Conservation (phyloP, 345 rosid species). For the Pistacia atlantica region DNA sequence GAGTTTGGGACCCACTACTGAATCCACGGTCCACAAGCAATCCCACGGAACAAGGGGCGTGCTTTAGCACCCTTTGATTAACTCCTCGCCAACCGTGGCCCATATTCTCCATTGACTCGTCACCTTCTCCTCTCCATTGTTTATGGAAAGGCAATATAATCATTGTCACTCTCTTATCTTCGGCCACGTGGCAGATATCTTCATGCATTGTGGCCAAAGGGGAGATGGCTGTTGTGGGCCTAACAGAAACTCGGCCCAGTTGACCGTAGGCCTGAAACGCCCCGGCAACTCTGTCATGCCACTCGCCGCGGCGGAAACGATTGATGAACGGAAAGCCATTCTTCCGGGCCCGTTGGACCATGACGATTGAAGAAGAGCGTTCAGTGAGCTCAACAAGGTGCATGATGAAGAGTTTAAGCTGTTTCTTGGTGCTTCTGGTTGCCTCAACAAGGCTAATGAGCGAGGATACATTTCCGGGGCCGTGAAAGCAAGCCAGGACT, state of each 20-base stretch:
- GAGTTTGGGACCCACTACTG: constrained; percentile 39
- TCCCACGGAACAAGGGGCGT: constrained; percentile 77
- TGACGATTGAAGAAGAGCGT: constrained; percentile 73
- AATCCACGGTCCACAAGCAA: constrained; percentile 85
- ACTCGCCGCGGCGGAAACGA: constrained; percentile 50
- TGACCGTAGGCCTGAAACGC: constrained; percentile 77
- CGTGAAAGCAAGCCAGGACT: constrained; percentile 70
- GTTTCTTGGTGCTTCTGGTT: constrained; percentile 54
- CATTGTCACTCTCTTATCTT: constrained; percentile 59
- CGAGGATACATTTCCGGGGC: constrained; percentile 63
- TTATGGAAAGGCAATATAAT: constrained; percentile 76
- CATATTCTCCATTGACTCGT: constrained; percentile 45
- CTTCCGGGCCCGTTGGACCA: constrained; percentile 62
- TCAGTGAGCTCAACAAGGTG: constrained; percentile 85
- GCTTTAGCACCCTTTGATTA: constrained; percentile 65
- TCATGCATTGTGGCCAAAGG: constrained; percentile 68
- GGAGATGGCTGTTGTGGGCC: constrained; percentile 68
- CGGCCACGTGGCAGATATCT: constrained; percentile 85
- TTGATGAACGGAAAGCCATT: constrained; percentile 77
- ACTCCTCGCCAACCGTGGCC: constrained; percentile 87
- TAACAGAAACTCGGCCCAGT: constrained; percentile 60
- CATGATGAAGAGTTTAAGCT: constrained; percentile 68
- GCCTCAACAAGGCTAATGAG: constrained; percentile 69
- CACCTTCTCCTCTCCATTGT: constrained; percentile 56
- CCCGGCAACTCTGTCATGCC: constrained; percentile 54